phyloP scores from a whole-genome alignment of 805 yeast genomes.

The Lachancea sp. region DNA sequence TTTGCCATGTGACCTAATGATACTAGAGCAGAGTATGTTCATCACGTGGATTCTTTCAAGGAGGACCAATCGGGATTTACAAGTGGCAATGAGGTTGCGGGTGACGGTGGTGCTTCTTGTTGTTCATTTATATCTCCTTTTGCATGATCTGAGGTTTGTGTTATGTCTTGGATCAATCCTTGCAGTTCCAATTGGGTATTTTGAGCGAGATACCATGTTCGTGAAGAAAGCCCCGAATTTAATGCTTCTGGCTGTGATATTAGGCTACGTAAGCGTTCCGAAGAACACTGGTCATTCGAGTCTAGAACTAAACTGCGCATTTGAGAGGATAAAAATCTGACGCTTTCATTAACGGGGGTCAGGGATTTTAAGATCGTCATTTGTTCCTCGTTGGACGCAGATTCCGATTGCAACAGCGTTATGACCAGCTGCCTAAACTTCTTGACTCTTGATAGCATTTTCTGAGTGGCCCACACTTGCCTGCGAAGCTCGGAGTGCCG shows the following conservation, averaged over 20 bases:
- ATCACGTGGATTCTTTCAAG: too few species aligned
- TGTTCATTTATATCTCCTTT: background rate
- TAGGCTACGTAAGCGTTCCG: constrained; percentile 16
- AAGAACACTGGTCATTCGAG: constrained; percentile 24
- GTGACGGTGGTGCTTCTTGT: background rate
- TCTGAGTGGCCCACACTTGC: constrained; percentile 16
- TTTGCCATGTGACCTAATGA: background rate
- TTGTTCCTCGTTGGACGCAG: constrained; percentile 7
- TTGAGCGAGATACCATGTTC: constrained; percentile 9
- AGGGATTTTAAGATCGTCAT: constrained; percentile 18
- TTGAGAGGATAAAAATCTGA: constrained; percentile 22
- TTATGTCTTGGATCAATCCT: background rate
- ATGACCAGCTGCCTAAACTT: constrained; percentile 16
- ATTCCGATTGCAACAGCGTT: constrained; percentile 12
- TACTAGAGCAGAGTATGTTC: too few species aligned
- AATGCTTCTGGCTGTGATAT: constrained; percentile 1
- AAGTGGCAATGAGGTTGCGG: background rate
- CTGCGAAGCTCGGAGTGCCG: constrained; percentile 16
- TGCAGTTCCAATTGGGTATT: constrained; percentile 1
- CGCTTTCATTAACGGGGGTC: constrained; percentile 27
- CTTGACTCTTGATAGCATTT: constrained; percentile 16
- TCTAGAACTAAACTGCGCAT: constrained; percentile 23
- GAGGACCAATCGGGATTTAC: constrained; percentile 9
- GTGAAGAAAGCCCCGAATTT: constrained; percentile 4
- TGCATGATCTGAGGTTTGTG: too few species aligned